Conservation (phyloP, 2,329 filamentous ascomycete genomes). For the Aspergillus sojae region DNA sequence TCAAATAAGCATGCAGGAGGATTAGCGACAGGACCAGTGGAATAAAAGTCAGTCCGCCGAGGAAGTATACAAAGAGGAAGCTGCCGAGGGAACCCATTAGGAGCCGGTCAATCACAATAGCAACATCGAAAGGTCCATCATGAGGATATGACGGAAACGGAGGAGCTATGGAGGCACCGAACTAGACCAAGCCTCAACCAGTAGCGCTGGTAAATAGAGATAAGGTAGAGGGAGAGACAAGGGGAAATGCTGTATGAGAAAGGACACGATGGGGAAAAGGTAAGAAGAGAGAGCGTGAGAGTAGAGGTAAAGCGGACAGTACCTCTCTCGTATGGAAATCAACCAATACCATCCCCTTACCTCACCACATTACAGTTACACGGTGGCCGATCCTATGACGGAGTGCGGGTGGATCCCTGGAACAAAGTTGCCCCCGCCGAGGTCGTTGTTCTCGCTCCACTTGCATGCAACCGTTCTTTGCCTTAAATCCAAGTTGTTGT, state of each 20-base stretch:
- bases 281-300: neutral
- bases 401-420: slow-evolving; percentile 5
- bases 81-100: slow-evolving; percentile 50
- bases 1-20: slow-evolving; percentile 69
- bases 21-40: slow-evolving; percentile 68
- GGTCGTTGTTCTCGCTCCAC: neutral
- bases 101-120: slow-evolving; percentile 33
- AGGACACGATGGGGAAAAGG: neutral
- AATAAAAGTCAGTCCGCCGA: slow-evolving; percentile 86
- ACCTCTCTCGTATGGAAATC: neutral
- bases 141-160: slow-evolving; percentile 13
- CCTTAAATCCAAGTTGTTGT: neutral
- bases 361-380: slow-evolving; percentile 1
- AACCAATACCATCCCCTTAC: slow-evolving; percentile 4
- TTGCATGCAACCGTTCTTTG: neutral
- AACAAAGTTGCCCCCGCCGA: slow-evolving; percentile 10
- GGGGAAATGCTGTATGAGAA: neutral
- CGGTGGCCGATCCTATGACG: slow-evolving; percentile 6
- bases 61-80: slow-evolving; percentile 75
- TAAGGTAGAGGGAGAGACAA: neutral
- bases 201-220: neutral
- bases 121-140: slow-evolving; percentile 35
- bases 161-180: neutral
- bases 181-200: neutral
- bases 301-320: neutral